Evolutionary conservation across 208 protist species (phyloP), one percentile per base, ranked within the genome.

Genomic region (Trypanosoma vivax): DNA sequence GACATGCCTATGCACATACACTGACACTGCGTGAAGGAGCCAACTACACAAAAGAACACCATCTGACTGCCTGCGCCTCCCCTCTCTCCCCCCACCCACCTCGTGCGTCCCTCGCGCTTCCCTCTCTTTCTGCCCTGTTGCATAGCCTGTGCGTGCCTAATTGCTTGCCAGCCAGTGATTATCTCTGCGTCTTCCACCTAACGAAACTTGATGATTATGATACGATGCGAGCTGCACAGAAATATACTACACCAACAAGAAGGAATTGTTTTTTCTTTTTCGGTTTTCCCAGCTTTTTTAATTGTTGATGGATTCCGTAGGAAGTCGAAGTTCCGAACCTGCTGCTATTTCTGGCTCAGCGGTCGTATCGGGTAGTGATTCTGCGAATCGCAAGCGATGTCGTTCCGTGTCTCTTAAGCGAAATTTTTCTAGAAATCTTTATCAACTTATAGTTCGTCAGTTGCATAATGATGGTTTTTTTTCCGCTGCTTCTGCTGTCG

Each of bases 401-500:
- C 70, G 84, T 13, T 50, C 55, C 3, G 73, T 60, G 2, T 72
- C 78, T 13, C 60, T 90, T 7, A 24, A 58, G 3, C 59, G 73
- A 24, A 70, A 79, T 5, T 60, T 89, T 25, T 67, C 69, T 9
- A 49, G 78, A 5, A 65, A 84, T 10, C 14, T 93, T 34, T 93
- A 93, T 55, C 70, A 83, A 55, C 63, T 90, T 60, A 72, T 90
- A 5, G 69, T 93, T 23, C 72, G 76, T 0, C 86, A 93, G 57
- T 68, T 93, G 13, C 80, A 90, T 37, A 70, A 88, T 50, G 86
- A 93, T 57, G 86, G 86, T 10, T 90, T 69, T 48, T 28, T 89
- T 2, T 70, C 73, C 2, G 82, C 86, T 0, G 79, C 86, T 6
- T 70, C 79, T 1, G 67, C 79, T 13, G 81, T 93, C 13, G 82